Evolutionary conservation across 352 stramenopile species (phyloP).

Genomic region (Phytopythium vexans): DNA sequence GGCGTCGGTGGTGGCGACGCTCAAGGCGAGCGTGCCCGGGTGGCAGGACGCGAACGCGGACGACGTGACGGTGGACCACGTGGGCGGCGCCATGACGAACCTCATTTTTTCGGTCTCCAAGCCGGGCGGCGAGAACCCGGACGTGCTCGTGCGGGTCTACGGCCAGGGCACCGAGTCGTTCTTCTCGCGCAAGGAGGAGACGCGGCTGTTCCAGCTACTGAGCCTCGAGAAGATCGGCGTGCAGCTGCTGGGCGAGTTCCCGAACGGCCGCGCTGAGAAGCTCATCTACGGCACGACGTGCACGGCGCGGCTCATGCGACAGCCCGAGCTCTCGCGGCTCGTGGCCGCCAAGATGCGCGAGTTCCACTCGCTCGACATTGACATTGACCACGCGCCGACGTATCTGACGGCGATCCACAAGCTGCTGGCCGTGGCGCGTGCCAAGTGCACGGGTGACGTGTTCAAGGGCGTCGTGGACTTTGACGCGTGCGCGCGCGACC

Average conservation of each 20-base stretch:
- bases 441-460: slow-evolving; percentile 45
- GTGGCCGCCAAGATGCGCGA: slow-evolving; percentile 67
- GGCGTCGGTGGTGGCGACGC: slow-evolving; percentile 55
- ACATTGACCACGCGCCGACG: slow-evolving; percentile 52
- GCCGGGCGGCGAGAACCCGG: slow-evolving; percentile 44
- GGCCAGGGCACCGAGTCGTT: slow-evolving; percentile 80
- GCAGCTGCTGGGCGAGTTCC: slow-evolving; percentile 70
- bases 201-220: slow-evolving; percentile 68
- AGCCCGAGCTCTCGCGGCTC: slow-evolving; percentile 31
- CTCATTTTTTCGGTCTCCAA: slow-evolving; percentile 83
- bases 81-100: slow-evolving; percentile 84
- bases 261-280: slow-evolving; percentile 72
- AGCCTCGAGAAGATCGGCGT: slow-evolving; percentile 70
- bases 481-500: slow-evolving; percentile 31
- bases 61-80: slow-evolving; percentile 57
- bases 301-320: slow-evolving; percentile 69
- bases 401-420: slow-evolving; percentile 56
- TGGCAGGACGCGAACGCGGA: slow-evolving; percentile 52
- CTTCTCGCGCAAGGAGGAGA: slow-evolving; percentile 78
- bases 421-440: slow-evolving; percentile 51
- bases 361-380: slow-evolving; percentile 72
- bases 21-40: slow-evolving; percentile 51
- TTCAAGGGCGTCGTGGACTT: slow-evolving; percentile 52
- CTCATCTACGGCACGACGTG: slow-evolving; percentile 70
- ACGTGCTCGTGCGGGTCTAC: slow-evolving; percentile 81